These are phyloP conservation scores for Waltiozyma solani DNA, from an alignment of 1,139 yeast species.

Conservation along the genomic window DNA sequence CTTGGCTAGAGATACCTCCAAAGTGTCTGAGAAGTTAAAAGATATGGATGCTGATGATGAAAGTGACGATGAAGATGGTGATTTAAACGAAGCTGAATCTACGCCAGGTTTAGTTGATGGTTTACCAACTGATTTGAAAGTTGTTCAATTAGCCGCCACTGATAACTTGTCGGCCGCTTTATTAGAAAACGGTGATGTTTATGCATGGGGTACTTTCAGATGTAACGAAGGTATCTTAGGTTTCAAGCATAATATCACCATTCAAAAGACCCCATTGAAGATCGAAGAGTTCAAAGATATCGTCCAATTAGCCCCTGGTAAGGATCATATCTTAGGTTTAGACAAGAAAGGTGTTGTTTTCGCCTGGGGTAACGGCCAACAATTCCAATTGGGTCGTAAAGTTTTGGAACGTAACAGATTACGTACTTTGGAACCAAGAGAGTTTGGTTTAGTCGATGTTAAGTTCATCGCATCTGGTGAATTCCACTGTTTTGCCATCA, in stretches of 20 bases:
- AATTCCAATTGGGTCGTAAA: slow-evolving; percentile 81
- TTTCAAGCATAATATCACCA: slow-evolving; percentile 52
- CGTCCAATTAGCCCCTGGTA: slow-evolving; percentile 86
- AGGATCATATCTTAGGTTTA: slow-evolving; percentile 80
- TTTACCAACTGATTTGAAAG: slow-evolving; percentile 44
- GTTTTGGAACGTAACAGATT: slow-evolving; percentile 67
- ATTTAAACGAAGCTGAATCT: slow-evolving; percentile 77
- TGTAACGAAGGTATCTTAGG: slow-evolving; percentile 89
- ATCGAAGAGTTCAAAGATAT: slow-evolving; percentile 53
- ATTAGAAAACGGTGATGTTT: slow-evolving; percentile 75
- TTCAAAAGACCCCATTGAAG: slow-evolving; percentile 61
- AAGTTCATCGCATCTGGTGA: slow-evolving; percentile 87
- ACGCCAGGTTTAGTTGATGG: slow-evolving; percentile 74
- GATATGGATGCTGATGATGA: slow-evolving; percentile 49
- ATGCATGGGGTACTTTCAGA: slow-evolving; percentile 97
- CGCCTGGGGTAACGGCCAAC: slow-evolving; percentile 98
- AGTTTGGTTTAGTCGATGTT: slow-evolving; percentile 68
- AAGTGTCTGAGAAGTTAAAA: slow-evolving; percentile 48
- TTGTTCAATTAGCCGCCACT: slow-evolving; percentile 85
- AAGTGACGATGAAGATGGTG: slow-evolving; percentile 67
- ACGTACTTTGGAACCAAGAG: slow-evolving; percentile 64
- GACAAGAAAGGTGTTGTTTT: slow-evolving; percentile 80
- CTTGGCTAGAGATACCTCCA: slow-evolving; percentile 78
- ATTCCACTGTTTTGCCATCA: slow-evolving; percentile 91
- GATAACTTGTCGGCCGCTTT: slow-evolving; percentile 83